phyloP scores from a whole-genome alignment of 352 stramenopile genomes.

The Globisporangium nunn region DNA sequence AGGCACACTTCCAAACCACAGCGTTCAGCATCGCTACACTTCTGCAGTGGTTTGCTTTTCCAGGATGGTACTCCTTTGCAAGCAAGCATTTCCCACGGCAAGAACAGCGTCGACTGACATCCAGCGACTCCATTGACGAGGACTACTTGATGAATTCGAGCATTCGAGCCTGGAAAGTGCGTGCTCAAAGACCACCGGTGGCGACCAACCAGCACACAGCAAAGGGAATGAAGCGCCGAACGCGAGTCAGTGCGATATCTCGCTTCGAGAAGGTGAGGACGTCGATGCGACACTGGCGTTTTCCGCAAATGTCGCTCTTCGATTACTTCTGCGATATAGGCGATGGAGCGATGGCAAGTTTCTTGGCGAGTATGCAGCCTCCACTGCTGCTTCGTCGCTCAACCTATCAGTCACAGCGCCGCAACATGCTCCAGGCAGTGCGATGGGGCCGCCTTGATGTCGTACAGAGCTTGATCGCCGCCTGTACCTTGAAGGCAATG shows the following conservation, averaged over 20 bases:
- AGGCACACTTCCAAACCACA: slow-evolving; percentile 39
- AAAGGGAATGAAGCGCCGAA: not conserved
- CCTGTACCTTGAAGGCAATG: not conserved
- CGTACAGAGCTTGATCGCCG: slow-evolving; percentile 30
- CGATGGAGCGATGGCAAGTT: slow-evolving; percentile 17
- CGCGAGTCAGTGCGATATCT: not conserved
- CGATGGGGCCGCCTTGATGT: slow-evolving; percentile 48
- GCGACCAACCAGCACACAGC: slow-evolving; percentile 5
- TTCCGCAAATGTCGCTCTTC: slow-evolving; percentile 34
- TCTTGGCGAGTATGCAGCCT: slow-evolving; percentile 23
- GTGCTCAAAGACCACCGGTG: not conserved
- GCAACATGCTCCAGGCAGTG: slow-evolving; percentile 54
- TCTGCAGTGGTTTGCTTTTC: slow-evolving; percentile 43
- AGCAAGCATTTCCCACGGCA: slow-evolving; percentile 13
- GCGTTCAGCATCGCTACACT: slow-evolving; percentile 41
- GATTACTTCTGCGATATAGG: slow-evolving; percentile 31
- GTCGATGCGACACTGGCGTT: slow-evolving; percentile 28
- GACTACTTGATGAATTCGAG: slow-evolving; percentile 34
- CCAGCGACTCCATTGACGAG: slow-evolving; percentile 20
- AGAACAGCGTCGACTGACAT: slow-evolving; percentile 27
- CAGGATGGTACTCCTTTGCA: slow-evolving; percentile 48
- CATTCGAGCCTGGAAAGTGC: slow-evolving; percentile 26
- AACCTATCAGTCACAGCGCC: slow-evolving; percentile 36
- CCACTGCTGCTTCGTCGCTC: slow-evolving; percentile 24
- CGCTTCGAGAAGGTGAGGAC: slow-evolving; percentile 21